Evolutionary conservation across 139 green algal genomes (phyloP).

Genomic region (Nannochloris sp.): DNA sequence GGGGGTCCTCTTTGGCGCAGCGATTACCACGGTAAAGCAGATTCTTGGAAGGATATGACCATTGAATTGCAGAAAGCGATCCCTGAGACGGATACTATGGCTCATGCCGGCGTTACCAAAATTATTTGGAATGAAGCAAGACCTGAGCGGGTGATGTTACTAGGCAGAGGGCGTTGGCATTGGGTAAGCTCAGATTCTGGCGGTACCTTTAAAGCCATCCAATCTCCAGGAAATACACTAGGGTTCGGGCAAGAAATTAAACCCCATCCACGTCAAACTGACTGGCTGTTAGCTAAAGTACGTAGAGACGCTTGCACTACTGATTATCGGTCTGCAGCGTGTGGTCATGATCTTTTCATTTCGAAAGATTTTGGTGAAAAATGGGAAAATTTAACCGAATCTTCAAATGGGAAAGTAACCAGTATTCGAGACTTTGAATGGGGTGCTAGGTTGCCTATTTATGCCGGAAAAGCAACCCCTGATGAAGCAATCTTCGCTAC

Average conservation of each 20-base stretch:
- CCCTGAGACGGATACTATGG: neutral
- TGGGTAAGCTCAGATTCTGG: slow-evolving; percentile 35
- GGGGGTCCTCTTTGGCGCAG: slow-evolving; percentile 36
- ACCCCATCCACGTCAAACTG: slow-evolving; percentile 31
- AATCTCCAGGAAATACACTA: slow-evolving; percentile 14
- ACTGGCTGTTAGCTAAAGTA: slow-evolving; percentile 41
- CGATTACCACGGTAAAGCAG: slow-evolving; percentile 25
- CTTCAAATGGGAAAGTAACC: slow-evolving; percentile 55
- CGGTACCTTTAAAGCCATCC: slow-evolving; percentile 24
- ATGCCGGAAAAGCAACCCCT: slow-evolving; percentile 15
- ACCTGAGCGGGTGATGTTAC: slow-evolving; percentile 32
- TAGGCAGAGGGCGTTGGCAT: slow-evolving; percentile 29
- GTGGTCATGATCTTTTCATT: slow-evolving; percentile 60
- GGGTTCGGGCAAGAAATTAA: slow-evolving; percentile 33
- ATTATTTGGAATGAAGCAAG: slow-evolving; percentile 18
- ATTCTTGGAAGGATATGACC: slow-evolving; percentile 32
- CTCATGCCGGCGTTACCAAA: slow-evolving; percentile 23
- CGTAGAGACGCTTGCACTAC: slow-evolving; percentile 29
- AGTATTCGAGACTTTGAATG: slow-evolving; percentile 93
- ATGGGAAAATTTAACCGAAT: slow-evolving; percentile 79
- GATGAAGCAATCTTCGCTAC: slow-evolving; percentile 78
- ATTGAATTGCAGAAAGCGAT: slow-evolving; percentile 11
- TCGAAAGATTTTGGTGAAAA: slow-evolving; percentile 47
- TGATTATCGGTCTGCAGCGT: slow-evolving; percentile 22
- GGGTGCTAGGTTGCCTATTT: slow-evolving; percentile 46